Evolutionary conservation across 1,284 basidiomycete species (phyloP).

Genomic region (Tylopilus sp.): DNA sequence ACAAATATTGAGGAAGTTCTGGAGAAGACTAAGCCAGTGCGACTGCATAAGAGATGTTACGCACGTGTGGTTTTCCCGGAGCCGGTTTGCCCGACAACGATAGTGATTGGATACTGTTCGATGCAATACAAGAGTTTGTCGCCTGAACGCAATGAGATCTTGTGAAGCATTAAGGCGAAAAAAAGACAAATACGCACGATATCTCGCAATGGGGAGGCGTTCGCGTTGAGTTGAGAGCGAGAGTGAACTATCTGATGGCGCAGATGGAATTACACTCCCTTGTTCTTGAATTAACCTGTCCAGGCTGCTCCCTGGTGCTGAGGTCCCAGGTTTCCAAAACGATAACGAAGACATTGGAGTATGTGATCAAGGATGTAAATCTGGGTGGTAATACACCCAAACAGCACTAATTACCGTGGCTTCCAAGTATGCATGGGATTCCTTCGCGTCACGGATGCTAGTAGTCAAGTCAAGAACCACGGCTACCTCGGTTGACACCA

Average conservation of each 20-base stretch:
- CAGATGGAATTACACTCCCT: slow-evolving; percentile 61
- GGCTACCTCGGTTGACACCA: slow-evolving; percentile 42
- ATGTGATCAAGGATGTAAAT: too few relatives aligned
- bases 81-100: slow-evolving; percentile 93
- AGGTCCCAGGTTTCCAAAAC: slow-evolving; percentile 82
- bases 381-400: not conserved
- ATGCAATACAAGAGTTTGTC: slow-evolving; percentile 77
- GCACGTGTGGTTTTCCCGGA: slow-evolving; percentile 96
- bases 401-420: too few relatives aligned
- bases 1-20: slow-evolving; percentile 93
- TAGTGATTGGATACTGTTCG: slow-evolving; percentile 77
- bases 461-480: slow-evolving; percentile 40
- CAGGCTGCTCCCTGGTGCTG: slow-evolving; percentile 80
- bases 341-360: slow-evolving; percentile 43
- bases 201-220: slow-evolving; percentile 82
- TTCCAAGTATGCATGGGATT: too few relatives aligned
- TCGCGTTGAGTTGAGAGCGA: slow-evolving; percentile 74
- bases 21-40: slow-evolving; percentile 8
- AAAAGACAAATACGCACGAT: slow-evolving; percentile 49
- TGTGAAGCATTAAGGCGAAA: not conserved
- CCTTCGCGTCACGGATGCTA: too few relatives aligned
- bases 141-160: slow-evolving; percentile 39
- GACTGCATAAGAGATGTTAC: slow-evolving; percentile 29
- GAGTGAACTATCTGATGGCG: slow-evolving; percentile 50
- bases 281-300: slow-evolving; percentile 80